These are phyloP conservation scores for Kodamaea lidongshanica DNA, from an alignment of 805 yeast species.

Conservation along the genomic window DNA sequence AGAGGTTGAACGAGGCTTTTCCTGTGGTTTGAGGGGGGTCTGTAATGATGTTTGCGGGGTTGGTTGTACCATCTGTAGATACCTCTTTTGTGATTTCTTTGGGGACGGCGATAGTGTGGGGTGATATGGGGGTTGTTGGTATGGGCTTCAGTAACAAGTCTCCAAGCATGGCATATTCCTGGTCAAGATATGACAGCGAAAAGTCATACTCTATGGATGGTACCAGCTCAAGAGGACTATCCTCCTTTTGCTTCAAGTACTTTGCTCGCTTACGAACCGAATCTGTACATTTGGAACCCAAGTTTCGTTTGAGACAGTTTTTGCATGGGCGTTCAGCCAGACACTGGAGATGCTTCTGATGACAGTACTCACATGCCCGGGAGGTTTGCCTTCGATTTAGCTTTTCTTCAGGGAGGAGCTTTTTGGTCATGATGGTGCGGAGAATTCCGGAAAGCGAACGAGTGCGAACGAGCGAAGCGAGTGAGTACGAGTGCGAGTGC, in stretches of 20 bases:
- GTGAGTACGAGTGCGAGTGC: no score
- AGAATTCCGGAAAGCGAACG: no score
- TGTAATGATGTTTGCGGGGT: constrained; percentile 11
- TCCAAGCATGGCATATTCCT: constrained; percentile 47
- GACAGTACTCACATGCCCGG: constrained; percentile 70
- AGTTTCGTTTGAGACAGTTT: constrained; percentile 59
- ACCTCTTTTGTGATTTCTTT: no score
- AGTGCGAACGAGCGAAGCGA: no score
- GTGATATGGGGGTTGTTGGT: constrained; percentile 36
- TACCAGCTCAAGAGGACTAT: neutral
- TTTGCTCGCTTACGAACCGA: constrained; percentile 49
- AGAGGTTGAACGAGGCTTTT: neutral
- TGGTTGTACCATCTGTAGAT: constrained; percentile 8
- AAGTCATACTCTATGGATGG: neutral
- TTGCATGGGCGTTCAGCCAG: constrained; percentile 64
- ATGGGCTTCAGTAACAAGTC: constrained; percentile 40
- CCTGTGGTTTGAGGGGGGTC: neutral
- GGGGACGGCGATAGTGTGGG: constrained; percentile 16
- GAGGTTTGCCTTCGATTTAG: constrained; percentile 53
- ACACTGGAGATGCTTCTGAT: constrained; percentile 68
- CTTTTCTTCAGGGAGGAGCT: constrained; percentile 49
- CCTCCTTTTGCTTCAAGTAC: constrained; percentile 19
- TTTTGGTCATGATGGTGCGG: constrained; percentile 52
- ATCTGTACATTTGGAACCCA: constrained; percentile 52
- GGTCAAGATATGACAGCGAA: constrained; percentile 42